These are phyloP conservation scores for Crepidotus variabilis DNA, from an alignment of 768 basidiomycete genomes.

Conservation along the genomic window DNA sequence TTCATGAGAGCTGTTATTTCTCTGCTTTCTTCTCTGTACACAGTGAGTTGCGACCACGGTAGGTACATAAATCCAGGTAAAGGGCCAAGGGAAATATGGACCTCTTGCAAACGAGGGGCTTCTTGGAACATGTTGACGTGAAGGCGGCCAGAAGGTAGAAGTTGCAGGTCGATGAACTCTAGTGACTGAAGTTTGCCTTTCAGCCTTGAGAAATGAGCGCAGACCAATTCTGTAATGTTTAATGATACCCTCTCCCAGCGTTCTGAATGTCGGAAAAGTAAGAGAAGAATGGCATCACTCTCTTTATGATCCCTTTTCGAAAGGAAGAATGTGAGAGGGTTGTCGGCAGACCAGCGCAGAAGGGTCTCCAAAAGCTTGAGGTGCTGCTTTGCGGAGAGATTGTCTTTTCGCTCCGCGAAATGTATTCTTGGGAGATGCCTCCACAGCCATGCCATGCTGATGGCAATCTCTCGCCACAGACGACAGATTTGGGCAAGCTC, in stretches of 20 bases:
- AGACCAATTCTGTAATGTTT: slow-evolving; percentile 9
- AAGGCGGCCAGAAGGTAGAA: slow-evolving; percentile 4
- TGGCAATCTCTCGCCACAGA: slow-evolving; percentile 7
- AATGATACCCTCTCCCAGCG: slow-evolving; percentile 13
- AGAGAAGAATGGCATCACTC: slow-evolving; percentile 7
- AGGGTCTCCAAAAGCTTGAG: slow-evolving; percentile 6
- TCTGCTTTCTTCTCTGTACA: slow-evolving; percentile 11
- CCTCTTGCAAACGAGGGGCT: slow-evolving; percentile 11
- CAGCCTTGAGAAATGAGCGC: slow-evolving; percentile 8
- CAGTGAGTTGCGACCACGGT: slow-evolving; percentile 13
- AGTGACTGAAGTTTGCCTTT: slow-evolving; percentile 12
- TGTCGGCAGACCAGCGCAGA: slow-evolving; percentile 8
- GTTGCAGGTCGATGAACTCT: slow-evolving; percentile 8
- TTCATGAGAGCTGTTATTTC: not conserved
- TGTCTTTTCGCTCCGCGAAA: not conserved
- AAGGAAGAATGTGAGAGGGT: slow-evolving; percentile 8
- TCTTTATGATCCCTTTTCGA: not conserved
- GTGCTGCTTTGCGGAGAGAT: slow-evolving; percentile 1
- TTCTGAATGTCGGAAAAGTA: slow-evolving; percentile 14
- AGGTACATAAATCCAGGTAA: slow-evolving; percentile 8
- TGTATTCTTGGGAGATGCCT: slow-evolving; percentile 3
- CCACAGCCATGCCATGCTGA: slow-evolving; percentile 4
- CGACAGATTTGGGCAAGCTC: slow-evolving; percentile 9
- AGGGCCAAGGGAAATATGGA: slow-evolving; percentile 4
- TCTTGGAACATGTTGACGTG: slow-evolving; percentile 12